Conservation (phyloP, 73 alveolate genomes). For the Paramecium primaurelia region DNA sequence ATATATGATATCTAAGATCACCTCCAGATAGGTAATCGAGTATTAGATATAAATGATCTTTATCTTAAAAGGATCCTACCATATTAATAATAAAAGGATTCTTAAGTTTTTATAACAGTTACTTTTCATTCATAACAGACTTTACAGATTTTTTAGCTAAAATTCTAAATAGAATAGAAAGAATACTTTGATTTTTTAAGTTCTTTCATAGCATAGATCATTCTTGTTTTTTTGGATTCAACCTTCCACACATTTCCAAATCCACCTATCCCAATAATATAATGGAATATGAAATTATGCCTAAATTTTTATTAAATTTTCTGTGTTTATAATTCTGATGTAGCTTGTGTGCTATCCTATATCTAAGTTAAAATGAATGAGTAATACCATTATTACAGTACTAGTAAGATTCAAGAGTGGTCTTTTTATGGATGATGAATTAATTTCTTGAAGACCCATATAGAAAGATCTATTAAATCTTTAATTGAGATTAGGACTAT, state of each 20-base stretch:
- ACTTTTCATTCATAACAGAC: conserved; percentile 59
- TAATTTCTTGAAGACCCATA: neutral
- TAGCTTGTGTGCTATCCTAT: neutral
- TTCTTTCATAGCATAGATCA: conserved; percentile 80
- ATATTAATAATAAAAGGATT: conserved; percentile 68
- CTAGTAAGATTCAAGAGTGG: conserved; percentile 12
- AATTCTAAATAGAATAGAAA: conserved; percentile 7
- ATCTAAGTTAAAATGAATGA: neutral
- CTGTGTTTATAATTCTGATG: neutral
- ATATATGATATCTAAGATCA: conserved; percentile 67
- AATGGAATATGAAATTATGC: conserved; percentile 58
- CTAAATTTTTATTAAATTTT: neutral
- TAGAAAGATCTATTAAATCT: neutral
- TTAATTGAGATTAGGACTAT: neutral
- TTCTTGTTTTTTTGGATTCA: conserved; percentile 73
- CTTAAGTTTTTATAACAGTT: conserved; percentile 46
- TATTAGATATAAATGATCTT: conserved; percentile 58
- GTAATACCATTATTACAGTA: neutral
- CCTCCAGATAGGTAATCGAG: conserved; percentile 71
- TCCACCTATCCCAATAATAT: conserved; percentile 56
- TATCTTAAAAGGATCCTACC: conserved; percentile 69
- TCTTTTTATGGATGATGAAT: neutral
- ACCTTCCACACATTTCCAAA: conserved; percentile 83
- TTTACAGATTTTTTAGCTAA: conserved; percentile 60
- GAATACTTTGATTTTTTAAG: conserved; percentile 65